Evolutionary conservation across 306 rosid genomes (phyloP), one percentile per base, ranked within the genome.

Genomic region (Neltuma alba): DNA sequence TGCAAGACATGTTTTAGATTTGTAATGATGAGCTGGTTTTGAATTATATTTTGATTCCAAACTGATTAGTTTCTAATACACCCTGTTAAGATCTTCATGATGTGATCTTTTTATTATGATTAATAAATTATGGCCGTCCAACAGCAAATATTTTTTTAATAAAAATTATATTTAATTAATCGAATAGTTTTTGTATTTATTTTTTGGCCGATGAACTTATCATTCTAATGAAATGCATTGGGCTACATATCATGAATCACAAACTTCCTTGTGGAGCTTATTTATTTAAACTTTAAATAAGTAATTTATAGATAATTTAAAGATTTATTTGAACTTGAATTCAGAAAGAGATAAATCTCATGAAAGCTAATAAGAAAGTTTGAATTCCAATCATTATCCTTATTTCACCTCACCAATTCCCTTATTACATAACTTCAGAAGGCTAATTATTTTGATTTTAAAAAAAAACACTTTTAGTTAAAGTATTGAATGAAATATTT

Each of bases 1-100:
- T 66, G 33, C 72, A 41, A 68, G 52, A 61, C 67, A 61, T 61
- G 67, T 30, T 61, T 61, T 68, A 25, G 54, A 41, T 68, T 23
- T 21, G 12, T 23, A 68, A 68, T 38, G 73, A 68, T 68, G 73
- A 41, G 54, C 36, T 68, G 73, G 34, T 14, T 68, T 41, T 40
- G 52, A 40, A 41, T 40, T 41, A 68, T 16, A 7, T 20, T 68
- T 41, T 33, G 18, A 68, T 68, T 68, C 23, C 0, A 40, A 21
- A 41, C 12, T 21, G 28, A 33, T 64, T 33, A 3, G 20, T 3
- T 67, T 67, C 52, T n/a, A 68, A 41, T 23, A 41, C 73, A 68
- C 34, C 54, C 52, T 67, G 72, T 67, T 40, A 67, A 12, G 12
- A 40, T 40, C 52, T 38, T 38, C 13, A 66, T 38, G 25, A 66